These are phyloP conservation scores for Angomonas ambiguus DNA, from an alignment of 208 protist genomes.

Conservation along the genomic window DNA sequence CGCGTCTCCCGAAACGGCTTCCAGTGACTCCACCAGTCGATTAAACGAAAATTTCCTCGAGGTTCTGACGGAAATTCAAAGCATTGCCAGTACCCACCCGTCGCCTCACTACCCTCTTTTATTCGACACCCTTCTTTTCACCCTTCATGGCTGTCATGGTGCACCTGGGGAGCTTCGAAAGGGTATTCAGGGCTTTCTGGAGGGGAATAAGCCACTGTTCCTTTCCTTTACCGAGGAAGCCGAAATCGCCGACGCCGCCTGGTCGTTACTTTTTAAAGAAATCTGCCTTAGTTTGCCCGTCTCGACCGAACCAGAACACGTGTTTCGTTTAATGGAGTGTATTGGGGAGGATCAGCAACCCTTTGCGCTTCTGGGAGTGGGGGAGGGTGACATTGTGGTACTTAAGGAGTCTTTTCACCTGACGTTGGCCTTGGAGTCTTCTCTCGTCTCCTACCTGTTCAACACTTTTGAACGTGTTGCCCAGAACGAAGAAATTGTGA, in stretches of 20 bases:
- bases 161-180: neutral
- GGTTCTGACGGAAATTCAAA: neutral
- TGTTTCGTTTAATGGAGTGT: neutral
- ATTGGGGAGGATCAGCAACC: neutral
- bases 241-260: neutral
- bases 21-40: neutral
- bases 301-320: neutral
- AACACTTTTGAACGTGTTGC: neutral
- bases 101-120: neutral
- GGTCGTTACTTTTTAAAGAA: conserved; percentile 1
- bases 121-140: neutral
- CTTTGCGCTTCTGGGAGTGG: neutral
- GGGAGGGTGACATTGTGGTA: neutral
- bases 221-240: neutral
- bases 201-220: neutral
- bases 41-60: neutral
- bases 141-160: neutral
- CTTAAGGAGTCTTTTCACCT: neutral
- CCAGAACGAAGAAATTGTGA: neutral
- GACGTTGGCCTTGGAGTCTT: neutral
- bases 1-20: neutral
- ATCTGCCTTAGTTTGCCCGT: neutral
- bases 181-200: neutral
- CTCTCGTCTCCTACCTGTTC: neutral
- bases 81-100: neutral